Evolutionary conservation across 257 asterid genomes (phyloP), one percentile per base, ranked within the genome.

Genomic region (Petunia axillaris): DNA sequence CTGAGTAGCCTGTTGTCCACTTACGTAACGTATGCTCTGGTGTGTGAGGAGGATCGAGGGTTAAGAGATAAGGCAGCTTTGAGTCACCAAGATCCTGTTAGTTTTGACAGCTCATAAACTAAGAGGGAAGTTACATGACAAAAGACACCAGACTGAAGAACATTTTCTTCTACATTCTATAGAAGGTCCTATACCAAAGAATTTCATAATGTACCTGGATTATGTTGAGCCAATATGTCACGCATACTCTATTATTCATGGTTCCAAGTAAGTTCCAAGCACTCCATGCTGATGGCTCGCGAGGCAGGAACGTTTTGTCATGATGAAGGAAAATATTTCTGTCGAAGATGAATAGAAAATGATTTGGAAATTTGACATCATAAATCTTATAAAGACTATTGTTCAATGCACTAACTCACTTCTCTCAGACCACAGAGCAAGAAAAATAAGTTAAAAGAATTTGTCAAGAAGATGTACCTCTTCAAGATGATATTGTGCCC

Each of bases 1-100:
- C 87, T 16, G 95, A 97, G 68, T 94, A 98, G 62, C 98, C 89
- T 0, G 98, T 94, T 35, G 88, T 79, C 99, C 98, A 96, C 81
- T 89, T 89, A n/a, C 92, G 90, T 80, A 91, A 83, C 0, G 89
- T 87, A 64, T 90, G 78, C 36, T 91, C 85, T 5, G 98, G 99
- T 4, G 84, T 57, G 14, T 79, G 79, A 71, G 98, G 92, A 36
- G 99, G 98, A 86, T 96, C 90, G 2, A 92, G 89, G 1, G 98
- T 94, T 25, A 91, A 91, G 10, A 96, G 87, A 89, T 78, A 94
- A 2, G 97, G 97, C 60, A 79, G 85, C 63, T 87, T 90, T 14
- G 84, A 84, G 75, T 86, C 92, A 44, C 82, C 82, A 50, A 94
- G 91, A 78, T 94, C 94, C 99, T 95, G 87, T 76, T 80, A n/a